Conservation (phyloP, 257 asterid genomes). For the Gentiana macrophylla region DNA sequence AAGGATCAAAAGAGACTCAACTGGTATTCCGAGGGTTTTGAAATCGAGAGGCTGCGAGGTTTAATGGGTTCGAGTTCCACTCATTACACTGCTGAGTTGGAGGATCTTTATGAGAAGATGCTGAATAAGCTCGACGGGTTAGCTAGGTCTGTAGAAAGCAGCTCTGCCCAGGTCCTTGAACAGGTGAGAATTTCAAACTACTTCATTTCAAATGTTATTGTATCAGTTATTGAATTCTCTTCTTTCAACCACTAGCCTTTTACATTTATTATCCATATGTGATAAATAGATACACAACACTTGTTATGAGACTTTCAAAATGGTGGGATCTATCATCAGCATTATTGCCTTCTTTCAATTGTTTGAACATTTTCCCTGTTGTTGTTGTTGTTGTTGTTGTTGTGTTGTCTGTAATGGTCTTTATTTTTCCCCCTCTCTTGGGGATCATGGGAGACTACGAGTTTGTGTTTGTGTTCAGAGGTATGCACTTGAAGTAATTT, state of each 20-base stretch:
- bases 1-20: constrained; percentile 58
- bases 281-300: too few relatives aligned
- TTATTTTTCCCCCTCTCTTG: not conserved
- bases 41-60: constrained; percentile 43
- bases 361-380: too few relatives aligned
- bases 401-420: too few relatives aligned
- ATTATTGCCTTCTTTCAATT: too few relatives aligned
- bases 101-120: constrained; percentile 75
- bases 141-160: constrained; percentile 56
- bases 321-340: too few relatives aligned
- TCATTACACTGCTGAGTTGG: constrained; percentile 45
- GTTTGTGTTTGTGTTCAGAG: too few relatives aligned
- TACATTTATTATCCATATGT: too few relatives aligned
- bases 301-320: too few relatives aligned
- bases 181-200: constrained; percentile 40
- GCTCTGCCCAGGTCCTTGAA: constrained; percentile 56
- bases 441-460: not conserved
- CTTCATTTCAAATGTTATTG: too few relatives aligned
- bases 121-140: constrained; percentile 55
- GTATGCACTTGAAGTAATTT: not conserved
- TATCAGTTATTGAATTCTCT: too few relatives aligned
- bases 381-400: too few relatives aligned
- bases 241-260: too few relatives aligned
- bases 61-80: constrained; percentile 52
- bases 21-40: constrained; percentile 57